phyloP scores from a whole-genome alignment of 768 basidiomycete species.

The Omphalotus guepiniiformis region DNA sequence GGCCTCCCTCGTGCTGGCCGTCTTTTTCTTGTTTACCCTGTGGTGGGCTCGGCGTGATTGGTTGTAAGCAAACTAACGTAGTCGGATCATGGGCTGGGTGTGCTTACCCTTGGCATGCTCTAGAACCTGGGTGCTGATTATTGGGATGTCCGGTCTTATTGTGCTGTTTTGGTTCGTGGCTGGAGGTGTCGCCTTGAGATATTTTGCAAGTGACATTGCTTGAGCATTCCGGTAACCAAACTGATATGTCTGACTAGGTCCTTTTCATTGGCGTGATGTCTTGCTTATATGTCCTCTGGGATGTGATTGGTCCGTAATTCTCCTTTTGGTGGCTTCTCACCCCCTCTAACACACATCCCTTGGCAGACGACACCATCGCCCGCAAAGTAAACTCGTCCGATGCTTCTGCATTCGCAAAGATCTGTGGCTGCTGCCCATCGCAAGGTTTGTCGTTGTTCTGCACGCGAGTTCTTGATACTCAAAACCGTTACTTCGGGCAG shows the following conservation, averaged over 20 bases:
- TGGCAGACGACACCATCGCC: constrained; percentile 73
- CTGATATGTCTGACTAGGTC: constrained; percentile 37
- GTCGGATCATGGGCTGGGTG: constrained; percentile 2
- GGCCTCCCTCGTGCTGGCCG: constrained; percentile 74
- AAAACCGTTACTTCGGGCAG: constrained; percentile 31
- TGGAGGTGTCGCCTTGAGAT: constrained; percentile 71
- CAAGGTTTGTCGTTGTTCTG: constrained; percentile 43
- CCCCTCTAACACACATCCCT: background rate
- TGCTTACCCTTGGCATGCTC: background rate
- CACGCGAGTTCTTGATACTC: background rate
- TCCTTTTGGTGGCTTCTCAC: background rate
- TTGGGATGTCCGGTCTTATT: constrained; percentile 77
- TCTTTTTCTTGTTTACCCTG: constrained; percentile 81
- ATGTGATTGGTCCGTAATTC: constrained; percentile 62
- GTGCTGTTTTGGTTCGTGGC: constrained; percentile 82
- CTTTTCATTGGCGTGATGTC: constrained; percentile 87
- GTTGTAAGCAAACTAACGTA: constrained; percentile 43
- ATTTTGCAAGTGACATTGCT: constrained; percentile 47
- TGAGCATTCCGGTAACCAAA: background rate
- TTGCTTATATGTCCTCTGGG: constrained; percentile 84
- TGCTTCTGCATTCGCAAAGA: constrained; percentile 77
- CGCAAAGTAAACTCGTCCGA: constrained; percentile 86
- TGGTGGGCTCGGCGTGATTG: constrained; percentile 83
- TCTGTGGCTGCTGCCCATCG: constrained; percentile 84
- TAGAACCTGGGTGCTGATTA: constrained; percentile 75